Evolutionary conservation across 352 stramenopile species (phyloP).

Genomic region (Thalassiosira allenii): DNA sequence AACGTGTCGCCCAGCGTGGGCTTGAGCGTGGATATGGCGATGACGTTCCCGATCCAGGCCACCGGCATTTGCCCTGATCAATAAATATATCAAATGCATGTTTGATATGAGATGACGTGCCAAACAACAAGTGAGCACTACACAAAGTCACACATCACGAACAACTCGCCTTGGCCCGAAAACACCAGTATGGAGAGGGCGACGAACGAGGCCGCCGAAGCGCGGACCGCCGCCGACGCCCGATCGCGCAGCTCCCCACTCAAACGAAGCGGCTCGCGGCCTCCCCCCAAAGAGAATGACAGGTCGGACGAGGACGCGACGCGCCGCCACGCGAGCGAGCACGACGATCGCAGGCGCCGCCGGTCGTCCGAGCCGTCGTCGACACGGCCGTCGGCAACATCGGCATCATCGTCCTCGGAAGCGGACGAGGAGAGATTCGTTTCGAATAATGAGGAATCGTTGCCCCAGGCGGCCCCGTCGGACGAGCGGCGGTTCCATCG

Average conservation of each 20-base stretch:
- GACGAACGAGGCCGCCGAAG: conserved; percentile 23
- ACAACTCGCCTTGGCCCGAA: conserved; percentile 22
- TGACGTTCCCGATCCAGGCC: conserved; percentile 48
- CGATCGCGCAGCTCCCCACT: conserved; percentile 30
- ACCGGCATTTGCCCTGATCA: conserved; percentile 4
- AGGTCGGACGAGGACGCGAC: background rate
- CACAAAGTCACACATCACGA: background rate
- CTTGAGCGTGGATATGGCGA: conserved; percentile 30
- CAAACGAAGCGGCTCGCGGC: conserved; percentile 17
- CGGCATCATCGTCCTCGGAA: no score
- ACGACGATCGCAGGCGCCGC: conserved; percentile 14
- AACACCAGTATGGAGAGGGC: conserved; percentile 30
- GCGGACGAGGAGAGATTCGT: no score
- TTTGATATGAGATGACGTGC: background rate
- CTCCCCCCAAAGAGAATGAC: background rate
- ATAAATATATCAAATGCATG: background rate
- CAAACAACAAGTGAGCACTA: background rate
- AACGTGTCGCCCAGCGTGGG: conserved; percentile 34
- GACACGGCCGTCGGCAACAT: background rate
- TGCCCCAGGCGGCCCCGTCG: conserved; percentile 8
- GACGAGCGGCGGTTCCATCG: conserved; percentile 34
- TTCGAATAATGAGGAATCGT: no score
- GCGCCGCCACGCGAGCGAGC: background rate
- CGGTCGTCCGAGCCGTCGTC: background rate
- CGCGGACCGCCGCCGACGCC: conserved; percentile 8